Percentiles rank a stretch among this genome's conserved stretches.
Conservation (phyloP, 2,329 filamentous ascomycete species). For the Cryphonectria nitschkei region DNA sequence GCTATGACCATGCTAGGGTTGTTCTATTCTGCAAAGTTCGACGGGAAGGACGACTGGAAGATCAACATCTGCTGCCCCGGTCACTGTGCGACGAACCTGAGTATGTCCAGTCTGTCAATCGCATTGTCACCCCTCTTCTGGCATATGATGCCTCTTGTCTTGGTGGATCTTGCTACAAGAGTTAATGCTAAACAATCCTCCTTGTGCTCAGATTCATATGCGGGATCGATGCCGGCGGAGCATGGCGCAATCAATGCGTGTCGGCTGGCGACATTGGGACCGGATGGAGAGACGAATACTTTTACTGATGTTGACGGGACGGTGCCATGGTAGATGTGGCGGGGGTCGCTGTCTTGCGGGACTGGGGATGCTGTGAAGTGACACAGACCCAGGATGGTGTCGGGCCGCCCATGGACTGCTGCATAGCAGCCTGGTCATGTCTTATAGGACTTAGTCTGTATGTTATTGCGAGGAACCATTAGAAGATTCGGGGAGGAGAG, state of each 20-base stretch:
- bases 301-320: slow-evolving; percentile 30
- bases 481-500: neutral
- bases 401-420: neutral
- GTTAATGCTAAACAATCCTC: neutral
- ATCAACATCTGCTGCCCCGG: slow-evolving; percentile 36
- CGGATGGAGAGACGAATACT: slow-evolving; percentile 33
- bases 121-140: neutral
- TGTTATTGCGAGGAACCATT: neutral
- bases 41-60: slow-evolving; percentile 34
- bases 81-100: slow-evolving; percentile 35
- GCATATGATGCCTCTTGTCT: neutral
- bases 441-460: neutral
- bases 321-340: slow-evolving; percentile 28
- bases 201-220: slow-evolving; percentile 13
- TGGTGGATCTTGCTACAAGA: neutral
- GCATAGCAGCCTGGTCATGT: neutral
- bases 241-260: slow-evolving; percentile 34
- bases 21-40: slow-evolving; percentile 31
- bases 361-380: neutral
- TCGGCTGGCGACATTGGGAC: slow-evolving; percentile 33
- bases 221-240: slow-evolving; percentile 27
- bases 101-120: neutral
- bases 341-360: too few species aligned
- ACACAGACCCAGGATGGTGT: neutral
- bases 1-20: slow-evolving; percentile 35